A percentile compares a stretch with the other conserved stretches of the same genome.
phyloP scores from a whole-genome alignment of 257 asterid species.

The Lavandula angustifolia region DNA sequence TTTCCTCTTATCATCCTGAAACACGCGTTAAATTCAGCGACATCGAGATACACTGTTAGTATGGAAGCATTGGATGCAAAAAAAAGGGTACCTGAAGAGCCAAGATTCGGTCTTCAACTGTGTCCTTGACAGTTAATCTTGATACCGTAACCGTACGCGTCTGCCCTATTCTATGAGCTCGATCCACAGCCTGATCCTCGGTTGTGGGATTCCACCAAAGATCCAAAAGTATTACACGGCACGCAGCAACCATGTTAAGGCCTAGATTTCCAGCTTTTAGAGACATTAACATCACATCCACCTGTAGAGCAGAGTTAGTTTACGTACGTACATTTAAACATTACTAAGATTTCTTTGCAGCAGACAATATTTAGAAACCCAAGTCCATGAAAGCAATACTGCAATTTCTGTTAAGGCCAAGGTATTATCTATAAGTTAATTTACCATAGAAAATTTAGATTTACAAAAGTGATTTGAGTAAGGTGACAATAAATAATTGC shows the following conservation, averaged over 20 bases:
- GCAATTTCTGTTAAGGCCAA: neutral
- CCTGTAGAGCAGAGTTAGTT: constrained; percentile 52
- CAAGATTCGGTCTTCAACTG: constrained; percentile 95
- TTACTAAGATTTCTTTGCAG: neutral
- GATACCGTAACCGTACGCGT: constrained; percentile 91
- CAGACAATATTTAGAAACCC: neutral
- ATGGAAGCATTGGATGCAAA: neutral
- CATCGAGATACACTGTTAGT: no score
- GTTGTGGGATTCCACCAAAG: constrained; percentile 99
- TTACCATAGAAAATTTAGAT: neutral
- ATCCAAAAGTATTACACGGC: constrained; percentile 92
- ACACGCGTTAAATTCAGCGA: neutral
- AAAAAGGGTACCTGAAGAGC: constrained; percentile 73
- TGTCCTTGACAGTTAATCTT: constrained; percentile 77
- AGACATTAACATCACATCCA: constrained; percentile 96
- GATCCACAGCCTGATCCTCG: constrained; percentile 97
- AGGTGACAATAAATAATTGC: neutral
- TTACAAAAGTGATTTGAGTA: neutral
- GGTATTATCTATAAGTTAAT: neutral
- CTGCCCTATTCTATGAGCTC: constrained; percentile 99
- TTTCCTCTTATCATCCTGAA: constrained; percentile 94
- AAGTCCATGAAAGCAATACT: neutral
- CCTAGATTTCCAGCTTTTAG: constrained; percentile 98
- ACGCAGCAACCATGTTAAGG: constrained; percentile 97
- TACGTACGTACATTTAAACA: neutral